Conservation (phyloP, 768 basidiomycete species). For the Tremella fuciformis region DNA sequence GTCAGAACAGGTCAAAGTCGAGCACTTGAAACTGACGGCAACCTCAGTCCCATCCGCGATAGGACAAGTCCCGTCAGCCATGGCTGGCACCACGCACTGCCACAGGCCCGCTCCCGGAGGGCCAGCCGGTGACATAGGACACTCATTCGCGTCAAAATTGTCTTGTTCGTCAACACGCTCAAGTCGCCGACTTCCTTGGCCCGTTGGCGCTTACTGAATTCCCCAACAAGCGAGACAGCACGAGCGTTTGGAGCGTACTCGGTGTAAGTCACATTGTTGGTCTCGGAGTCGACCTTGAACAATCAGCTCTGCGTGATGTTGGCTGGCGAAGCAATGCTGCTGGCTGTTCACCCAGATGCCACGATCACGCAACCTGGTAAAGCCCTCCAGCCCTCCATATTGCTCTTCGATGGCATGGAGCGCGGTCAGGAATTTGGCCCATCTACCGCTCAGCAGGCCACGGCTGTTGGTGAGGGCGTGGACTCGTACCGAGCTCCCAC, state of each 20-base stretch:
- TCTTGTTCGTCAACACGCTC: not conserved
- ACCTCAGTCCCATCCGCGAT: not conserved
- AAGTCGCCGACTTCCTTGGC: not conserved
- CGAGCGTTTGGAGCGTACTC: not conserved
- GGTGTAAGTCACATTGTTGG: slow-evolving; percentile 2
- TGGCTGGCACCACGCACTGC: not conserved
- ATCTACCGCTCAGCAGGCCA: not conserved
- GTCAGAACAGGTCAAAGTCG: not conserved
- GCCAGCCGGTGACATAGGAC: not conserved
- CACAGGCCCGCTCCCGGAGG: not conserved
- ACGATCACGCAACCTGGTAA: not conserved
- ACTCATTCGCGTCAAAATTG: not conserved
- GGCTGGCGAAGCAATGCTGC: not conserved
- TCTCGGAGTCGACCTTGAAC: not conserved
- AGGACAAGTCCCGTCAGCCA: not conserved
- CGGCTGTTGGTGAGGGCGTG: not conserved
- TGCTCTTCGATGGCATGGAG: not conserved
- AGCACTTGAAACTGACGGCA: not conserved
- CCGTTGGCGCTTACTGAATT: not conserved
- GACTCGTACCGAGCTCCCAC: not conserved
- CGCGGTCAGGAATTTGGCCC: not conserved
- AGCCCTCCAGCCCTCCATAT: not conserved
- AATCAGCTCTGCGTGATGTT: not conserved
- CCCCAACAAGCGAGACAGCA: not conserved
- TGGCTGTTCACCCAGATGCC: slow-evolving; percentile 1